Evolutionary conservation across 176 grass and related monocot species (phyloP).

Genomic region (Otatea glauca): DNA sequence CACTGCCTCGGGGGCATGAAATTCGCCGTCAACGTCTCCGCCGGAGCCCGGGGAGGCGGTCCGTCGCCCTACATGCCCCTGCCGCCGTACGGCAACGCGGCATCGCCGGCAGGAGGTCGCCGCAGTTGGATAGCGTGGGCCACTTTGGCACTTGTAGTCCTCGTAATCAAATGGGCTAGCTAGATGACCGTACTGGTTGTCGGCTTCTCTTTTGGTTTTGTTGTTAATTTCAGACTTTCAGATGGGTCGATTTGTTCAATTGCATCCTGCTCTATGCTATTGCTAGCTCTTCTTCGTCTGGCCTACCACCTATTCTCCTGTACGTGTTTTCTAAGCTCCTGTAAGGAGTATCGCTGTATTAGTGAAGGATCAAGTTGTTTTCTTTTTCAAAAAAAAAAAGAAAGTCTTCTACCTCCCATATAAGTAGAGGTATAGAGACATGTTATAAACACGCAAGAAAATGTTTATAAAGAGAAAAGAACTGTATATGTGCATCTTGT

Average conservation of each 20-base stretch:
- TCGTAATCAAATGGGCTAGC: neutral
- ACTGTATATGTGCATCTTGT: too few relatives aligned
- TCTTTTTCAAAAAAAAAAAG: too few relatives aligned
- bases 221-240: neutral
- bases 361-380: too few relatives aligned
- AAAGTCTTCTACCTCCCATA: too few relatives aligned
- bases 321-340: too few relatives aligned
- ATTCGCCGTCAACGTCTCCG: conserved; percentile 47
- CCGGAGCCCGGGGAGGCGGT: neutral
- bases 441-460: too few relatives aligned
- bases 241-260: neutral
- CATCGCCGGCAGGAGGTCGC: neutral
- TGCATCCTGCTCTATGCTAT: neutral
- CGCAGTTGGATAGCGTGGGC: neutral
- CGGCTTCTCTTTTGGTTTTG: neutral
- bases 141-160: neutral
- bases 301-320: neutral
- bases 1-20: conserved; percentile 61
- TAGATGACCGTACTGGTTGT: neutral
- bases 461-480: too few relatives aligned
- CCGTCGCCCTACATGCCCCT: neutral
- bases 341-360: too few relatives aligned
- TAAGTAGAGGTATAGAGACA: too few relatives aligned
- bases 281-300: neutral
- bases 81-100: neutral